phyloP scores from a whole-genome alignment of 441 rosid genomes.

The Brassica balearica region DNA sequence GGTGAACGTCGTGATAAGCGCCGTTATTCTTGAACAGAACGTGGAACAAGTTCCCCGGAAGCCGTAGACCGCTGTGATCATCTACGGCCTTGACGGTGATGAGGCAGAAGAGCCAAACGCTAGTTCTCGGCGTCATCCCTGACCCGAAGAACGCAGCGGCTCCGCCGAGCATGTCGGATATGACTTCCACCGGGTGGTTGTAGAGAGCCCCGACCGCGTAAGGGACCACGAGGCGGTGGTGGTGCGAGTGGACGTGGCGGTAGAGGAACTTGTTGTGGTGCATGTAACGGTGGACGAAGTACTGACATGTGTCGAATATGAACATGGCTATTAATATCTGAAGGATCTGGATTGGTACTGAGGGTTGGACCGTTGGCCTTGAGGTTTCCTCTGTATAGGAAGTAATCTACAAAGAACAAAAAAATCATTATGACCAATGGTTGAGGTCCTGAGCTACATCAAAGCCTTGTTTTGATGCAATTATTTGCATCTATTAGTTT shows the following conservation, averaged over 20 bases:
- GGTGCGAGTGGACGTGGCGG: slow-evolving; percentile 17
- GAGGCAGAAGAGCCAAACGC: slow-evolving; percentile 67
- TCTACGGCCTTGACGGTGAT: slow-evolving; percentile 58
- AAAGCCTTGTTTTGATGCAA: no score
- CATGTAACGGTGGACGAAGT: slow-evolving; percentile 10
- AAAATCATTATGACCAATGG: not conserved
- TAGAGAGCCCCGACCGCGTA: slow-evolving; percentile 8
- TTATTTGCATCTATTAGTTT: not conserved
- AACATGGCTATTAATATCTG: slow-evolving; percentile 9
- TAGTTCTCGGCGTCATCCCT: slow-evolving; percentile 18
- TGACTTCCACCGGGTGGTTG: slow-evolving; percentile 8
- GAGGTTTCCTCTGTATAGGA: not conserved
- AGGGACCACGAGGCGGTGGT: slow-evolving; percentile 13
- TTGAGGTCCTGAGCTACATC: not conserved
- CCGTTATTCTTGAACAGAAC: slow-evolving; percentile 31
- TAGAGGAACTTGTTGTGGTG: slow-evolving; percentile 18
- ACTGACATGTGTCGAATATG: slow-evolving; percentile 20
- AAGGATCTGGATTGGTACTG: slow-evolving; percentile 1
- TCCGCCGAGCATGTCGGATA: slow-evolving; percentile 8
- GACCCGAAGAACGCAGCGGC: slow-evolving; percentile 4
- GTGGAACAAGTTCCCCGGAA: slow-evolving; percentile 78
- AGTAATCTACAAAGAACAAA: slow-evolving; percentile 12
- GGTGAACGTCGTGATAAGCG: slow-evolving; percentile 72
- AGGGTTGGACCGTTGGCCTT: not conserved
- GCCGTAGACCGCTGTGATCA: slow-evolving; percentile 50